Percentiles rank a stretch among this genome's conserved stretches.
Evolutionary conservation across 345 rosid species (phyloP).

Genomic region (Heritiera fomes): DNA sequence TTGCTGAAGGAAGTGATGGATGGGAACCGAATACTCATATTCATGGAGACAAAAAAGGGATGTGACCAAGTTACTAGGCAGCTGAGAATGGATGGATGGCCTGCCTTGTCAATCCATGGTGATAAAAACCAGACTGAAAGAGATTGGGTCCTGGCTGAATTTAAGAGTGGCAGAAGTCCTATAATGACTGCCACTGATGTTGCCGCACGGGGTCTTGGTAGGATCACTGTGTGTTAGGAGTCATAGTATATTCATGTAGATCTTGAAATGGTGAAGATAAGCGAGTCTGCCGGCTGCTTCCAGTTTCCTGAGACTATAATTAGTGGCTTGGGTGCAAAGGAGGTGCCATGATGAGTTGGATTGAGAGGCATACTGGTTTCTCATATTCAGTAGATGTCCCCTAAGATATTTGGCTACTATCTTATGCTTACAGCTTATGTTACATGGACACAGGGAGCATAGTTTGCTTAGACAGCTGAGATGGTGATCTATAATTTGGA

Average conservation of each 20-base stretch:
- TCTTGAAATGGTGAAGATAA: conserved; percentile 45
- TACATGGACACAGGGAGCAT: conserved; percentile 42
- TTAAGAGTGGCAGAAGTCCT: conserved; percentile 89
- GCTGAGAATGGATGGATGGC: conserved; percentile 99
- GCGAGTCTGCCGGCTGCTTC: conserved; percentile 96
- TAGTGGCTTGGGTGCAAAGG: conserved; percentile 61
- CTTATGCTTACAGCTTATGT: conserved; percentile 39
- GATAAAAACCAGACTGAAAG: conserved; percentile 95
- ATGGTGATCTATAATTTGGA: conserved; percentile 14
- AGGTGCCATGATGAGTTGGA: conserved; percentile 35
- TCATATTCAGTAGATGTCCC: conserved; percentile 27
- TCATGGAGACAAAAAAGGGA: conserved; percentile 90
- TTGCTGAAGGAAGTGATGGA: conserved; percentile 81
- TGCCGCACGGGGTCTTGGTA: conserved; percentile 99
- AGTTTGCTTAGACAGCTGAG: conserved; percentile 19
- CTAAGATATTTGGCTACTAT: conserved; percentile 21
- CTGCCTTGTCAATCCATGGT: conserved; percentile 95
- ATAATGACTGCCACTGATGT: conserved; percentile 99
- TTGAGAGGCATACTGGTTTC: conserved; percentile 39
- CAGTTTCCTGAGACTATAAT: conserved; percentile 62
- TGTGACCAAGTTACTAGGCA: conserved; percentile 96
- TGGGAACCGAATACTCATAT: conserved; percentile 82
- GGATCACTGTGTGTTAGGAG: conserved; percentile 73
- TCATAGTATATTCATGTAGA: conserved; percentile 44
- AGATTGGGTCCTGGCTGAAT: conserved; percentile 94